These are phyloP conservation scores for Mycena pura DNA, from an alignment of 768 basidiomycete species.

Conservation along the genomic window DNA sequence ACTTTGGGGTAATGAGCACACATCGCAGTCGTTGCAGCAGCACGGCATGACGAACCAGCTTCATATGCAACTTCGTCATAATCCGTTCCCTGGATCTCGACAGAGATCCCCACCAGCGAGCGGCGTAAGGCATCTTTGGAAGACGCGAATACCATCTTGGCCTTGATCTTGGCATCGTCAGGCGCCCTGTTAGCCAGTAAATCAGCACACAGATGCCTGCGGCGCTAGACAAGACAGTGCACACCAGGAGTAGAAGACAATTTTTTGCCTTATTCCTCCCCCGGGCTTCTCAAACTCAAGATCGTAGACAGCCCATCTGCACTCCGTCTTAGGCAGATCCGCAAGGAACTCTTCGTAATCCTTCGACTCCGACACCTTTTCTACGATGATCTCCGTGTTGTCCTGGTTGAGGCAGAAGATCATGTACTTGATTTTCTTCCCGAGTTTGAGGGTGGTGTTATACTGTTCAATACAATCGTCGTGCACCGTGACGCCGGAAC, in stretches of 20 bases:
- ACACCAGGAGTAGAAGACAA: conserved; percentile 86
- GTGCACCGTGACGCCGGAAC: conserved; percentile 74
- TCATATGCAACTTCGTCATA: conserved; percentile 73
- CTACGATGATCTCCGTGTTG: conserved; percentile 78
- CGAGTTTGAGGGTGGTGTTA: conserved; percentile 78
- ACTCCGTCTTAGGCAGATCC: conserved; percentile 76
- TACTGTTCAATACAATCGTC: conserved; percentile 61
- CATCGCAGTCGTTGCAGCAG: not conserved
- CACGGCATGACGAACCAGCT: conserved; percentile 56
- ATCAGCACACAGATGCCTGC: conserved; percentile 33
- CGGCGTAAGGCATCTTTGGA: conserved; percentile 83
- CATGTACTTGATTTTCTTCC: conserved; percentile 83
- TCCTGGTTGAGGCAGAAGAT: conserved; percentile 71
- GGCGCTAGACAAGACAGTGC: conserved; percentile 29
- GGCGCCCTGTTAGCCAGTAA: conserved; percentile 70
- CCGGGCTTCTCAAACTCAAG: conserved; percentile 80
- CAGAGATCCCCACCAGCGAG: conserved; percentile 73
- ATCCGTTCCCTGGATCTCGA: conserved; percentile 90
- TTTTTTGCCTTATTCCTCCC: conserved; percentile 83
- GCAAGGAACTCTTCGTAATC: conserved; percentile 77
- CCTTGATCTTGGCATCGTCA: conserved; percentile 82
- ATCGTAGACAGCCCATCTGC: conserved; percentile 93
- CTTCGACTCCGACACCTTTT: conserved; percentile 58
- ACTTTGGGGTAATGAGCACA: conserved; percentile 29
- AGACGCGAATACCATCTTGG: conserved; percentile 93